Conservation (phyloP, 345 rosid genomes). For the Brassica nigra region DNA sequence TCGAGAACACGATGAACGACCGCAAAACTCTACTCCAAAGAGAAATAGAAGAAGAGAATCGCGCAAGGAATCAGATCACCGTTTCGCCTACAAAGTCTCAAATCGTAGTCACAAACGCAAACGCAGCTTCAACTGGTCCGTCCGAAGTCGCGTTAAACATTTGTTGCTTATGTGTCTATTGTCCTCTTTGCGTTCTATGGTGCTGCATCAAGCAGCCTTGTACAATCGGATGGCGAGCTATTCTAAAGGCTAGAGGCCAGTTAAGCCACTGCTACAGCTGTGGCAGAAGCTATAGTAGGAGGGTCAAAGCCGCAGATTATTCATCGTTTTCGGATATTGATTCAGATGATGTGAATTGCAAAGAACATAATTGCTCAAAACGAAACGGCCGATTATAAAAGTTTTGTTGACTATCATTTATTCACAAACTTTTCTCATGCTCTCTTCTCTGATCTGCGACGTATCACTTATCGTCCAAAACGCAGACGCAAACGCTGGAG, state of each 20-base stretch:
- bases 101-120: slow-evolving; percentile 15
- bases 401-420: neutral
- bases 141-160: slow-evolving; percentile 54
- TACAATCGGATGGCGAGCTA: slow-evolving; percentile 54
- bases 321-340: slow-evolving; percentile 83
- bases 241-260: slow-evolving; percentile 31
- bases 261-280: slow-evolving; percentile 42
- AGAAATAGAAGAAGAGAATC: slow-evolving; percentile 21
- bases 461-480: neutral
- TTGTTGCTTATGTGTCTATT: slow-evolving; percentile 57
- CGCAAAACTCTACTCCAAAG: slow-evolving; percentile 15
- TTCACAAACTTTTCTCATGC: slow-evolving; percentile 2
- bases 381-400: slow-evolving; percentile 2
- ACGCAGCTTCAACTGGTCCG: slow-evolving; percentile 34
- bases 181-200: slow-evolving; percentile 65
- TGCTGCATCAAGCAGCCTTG: slow-evolving; percentile 63
- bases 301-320: slow-evolving; percentile 47
- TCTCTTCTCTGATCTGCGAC: slow-evolving; percentile 6
- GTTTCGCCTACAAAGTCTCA: slow-evolving; percentile 18
- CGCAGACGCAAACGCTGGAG: slow-evolving; percentile 23
- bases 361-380: slow-evolving; percentile 28
- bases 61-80: slow-evolving; percentile 2
- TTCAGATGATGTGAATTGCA: slow-evolving; percentile 40
- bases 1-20: slow-evolving; percentile 34
- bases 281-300: slow-evolving; percentile 40